Base-by-base conservation (phyloP, 768 basidiomycete genomes). In the Omphalotus guepiniiformis region DNA sequence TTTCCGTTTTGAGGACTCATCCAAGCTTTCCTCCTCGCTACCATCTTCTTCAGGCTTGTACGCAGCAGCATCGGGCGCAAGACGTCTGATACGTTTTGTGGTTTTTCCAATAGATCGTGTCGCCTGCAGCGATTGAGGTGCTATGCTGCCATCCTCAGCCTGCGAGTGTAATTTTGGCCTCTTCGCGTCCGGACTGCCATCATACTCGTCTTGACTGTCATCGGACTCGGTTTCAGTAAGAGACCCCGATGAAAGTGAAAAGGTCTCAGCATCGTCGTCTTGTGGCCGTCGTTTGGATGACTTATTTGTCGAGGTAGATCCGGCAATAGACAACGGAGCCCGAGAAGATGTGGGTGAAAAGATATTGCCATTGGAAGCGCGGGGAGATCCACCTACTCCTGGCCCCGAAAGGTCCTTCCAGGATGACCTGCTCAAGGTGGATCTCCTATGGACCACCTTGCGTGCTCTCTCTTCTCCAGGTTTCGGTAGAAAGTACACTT, bases 401-500 rank as follows among this genome's bases (percentile, higher is more conserved):
- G n/a, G n/a, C 2, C 30, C 25, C 12, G 16, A 23, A 25, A 30
- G 35, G n/a, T 27, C 39, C 18, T 27, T 29, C 11, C 39, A 26
- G 23, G 27, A 41, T 2, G 36, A 46, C 15, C 36, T 35, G 35
- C 45, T 13, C 29, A 49, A 32, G 13, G 26, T 34, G 5, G 46
- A 47, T 38, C 21, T 38, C 7, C 29, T 34, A 32, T 47, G 46
- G 8, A 38, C 23, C 25, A 47, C 37, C 27, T 39, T 47, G 23
- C 46, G 23, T 29, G 46, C 37, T 27, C 46, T 53, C 28, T 72
- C 69, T 53, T 79, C 78, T 16, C 73, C 79, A 7, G 67, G 69
- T 39, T 63, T 63, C 1, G 81, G 80, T 9, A 85, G 59, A 55
- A 84, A 87, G 56, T 71, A 84, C 2, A 85, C 72, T 52, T 85